Conservation (phyloP, 164 flowering plant species). For the Santalum album region DNA sequence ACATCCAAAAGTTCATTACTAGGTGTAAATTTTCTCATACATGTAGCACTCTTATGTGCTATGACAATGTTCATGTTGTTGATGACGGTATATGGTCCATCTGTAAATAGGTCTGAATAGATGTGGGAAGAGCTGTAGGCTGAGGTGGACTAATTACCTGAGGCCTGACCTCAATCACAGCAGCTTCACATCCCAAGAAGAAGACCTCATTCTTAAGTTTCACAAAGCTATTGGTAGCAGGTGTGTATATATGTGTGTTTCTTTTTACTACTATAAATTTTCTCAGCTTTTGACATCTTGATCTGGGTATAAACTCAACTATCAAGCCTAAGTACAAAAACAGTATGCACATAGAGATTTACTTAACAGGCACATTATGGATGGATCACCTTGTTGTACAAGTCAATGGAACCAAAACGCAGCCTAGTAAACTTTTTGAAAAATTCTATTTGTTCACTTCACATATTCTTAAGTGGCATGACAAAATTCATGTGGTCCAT, state of each 20-base stretch:
- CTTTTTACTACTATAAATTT: background rate
- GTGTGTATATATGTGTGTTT: conserved; percentile 2
- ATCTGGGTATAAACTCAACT: background rate
- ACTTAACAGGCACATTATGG: no score
- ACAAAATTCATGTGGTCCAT: no score
- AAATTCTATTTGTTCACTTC: no score
- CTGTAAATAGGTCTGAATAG: conserved; percentile 28
- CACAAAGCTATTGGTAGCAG: conserved; percentile 38
- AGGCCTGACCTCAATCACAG: conserved; percentile 41
- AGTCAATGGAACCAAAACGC: no score
- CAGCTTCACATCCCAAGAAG: conserved; percentile 33
- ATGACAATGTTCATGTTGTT: background rate
- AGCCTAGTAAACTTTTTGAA: no score
- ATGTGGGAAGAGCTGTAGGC: conserved; percentile 43
- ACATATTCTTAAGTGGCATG: no score
- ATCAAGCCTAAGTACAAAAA: no score
- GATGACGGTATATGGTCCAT: background rate
- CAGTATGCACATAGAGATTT: no score
- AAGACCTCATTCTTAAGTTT: conserved; percentile 29
- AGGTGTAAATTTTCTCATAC: background rate
- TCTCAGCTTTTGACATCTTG: background rate
- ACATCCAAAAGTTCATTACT: no score
- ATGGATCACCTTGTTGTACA: no score
- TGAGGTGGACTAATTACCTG: conserved; percentile 40
- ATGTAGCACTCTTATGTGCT: background rate